Base-by-base conservation (phyloP, 208 protist genomes). In the Leishmania major region DNA sequence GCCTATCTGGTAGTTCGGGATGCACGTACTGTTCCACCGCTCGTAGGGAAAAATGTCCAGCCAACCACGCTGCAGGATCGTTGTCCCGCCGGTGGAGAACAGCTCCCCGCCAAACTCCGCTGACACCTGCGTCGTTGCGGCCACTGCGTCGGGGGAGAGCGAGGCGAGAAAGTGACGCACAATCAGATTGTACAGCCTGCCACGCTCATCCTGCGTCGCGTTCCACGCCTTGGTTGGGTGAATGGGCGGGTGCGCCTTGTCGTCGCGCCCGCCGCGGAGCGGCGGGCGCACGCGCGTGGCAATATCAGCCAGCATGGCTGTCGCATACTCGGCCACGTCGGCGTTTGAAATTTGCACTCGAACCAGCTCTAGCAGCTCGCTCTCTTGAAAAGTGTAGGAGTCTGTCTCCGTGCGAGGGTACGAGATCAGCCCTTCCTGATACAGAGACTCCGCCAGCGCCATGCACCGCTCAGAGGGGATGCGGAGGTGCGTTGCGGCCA, bases 351-450 rank as follows among this genome's bases (percentile, higher is more conserved):
- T 78, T 86, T 99, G 98, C 55, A 87, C 35, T 3, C 79, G 77
- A 51, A 98, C 94, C 19, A 99, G 83, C 13, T 93, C 90, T 17
- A 94, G 79, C 70, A 99, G 90, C 80, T 96, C 91, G n/a, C 88
- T 84, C 75, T 97, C 92, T 15, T 92, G 95, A 22, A 98, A 93
- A 8, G 79, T 95, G 87, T 99, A 99, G 55, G 84, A 83, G 85
- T 99, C 97, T 1, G 99, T 99, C 83, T 99, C 99, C 8, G 99
- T 99, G 66, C 99, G 92, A 1, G 99, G 99, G 91, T 99, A 99
- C 72, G 96, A 97, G 45, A 99, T 90, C 78, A 95, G 92, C 31
- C 95, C 95, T 77, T 98, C 91, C 75, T 98, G 95, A 83, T 99
- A 99, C 19, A 99, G 91, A 43, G 86, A 89, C 90, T 99, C 96